These are phyloP conservation scores for Rhodotorula paludigena DNA, from an alignment of 768 basidiomycete species.

Conservation along the genomic window DNA sequence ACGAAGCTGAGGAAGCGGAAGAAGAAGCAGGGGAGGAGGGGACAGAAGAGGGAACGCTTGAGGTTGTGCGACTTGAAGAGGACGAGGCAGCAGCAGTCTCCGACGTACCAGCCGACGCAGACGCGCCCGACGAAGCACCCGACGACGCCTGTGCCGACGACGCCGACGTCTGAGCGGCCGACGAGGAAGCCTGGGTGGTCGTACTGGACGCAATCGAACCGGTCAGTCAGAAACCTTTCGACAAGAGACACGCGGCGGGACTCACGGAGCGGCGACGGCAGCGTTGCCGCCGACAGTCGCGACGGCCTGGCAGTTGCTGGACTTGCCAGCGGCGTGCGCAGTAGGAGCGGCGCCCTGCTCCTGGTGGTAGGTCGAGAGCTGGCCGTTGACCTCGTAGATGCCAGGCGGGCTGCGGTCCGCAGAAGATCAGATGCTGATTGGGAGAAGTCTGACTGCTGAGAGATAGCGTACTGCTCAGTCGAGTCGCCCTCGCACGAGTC, in stretches of 20 bases:
- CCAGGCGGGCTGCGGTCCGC: conserved; percentile 27
- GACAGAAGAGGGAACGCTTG: too few relatives aligned
- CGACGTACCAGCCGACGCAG: not conserved
- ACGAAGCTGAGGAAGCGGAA: too few relatives aligned
- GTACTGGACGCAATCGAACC: not conserved
- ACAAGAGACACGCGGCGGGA: conserved; percentile 13
- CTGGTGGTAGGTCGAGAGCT: conserved; percentile 49
- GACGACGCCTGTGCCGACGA: not conserved
- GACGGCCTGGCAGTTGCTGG: conserved; percentile 58
- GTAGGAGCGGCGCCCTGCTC: conserved; percentile 50
- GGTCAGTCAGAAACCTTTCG: not conserved
- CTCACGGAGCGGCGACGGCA: conserved; percentile 39
- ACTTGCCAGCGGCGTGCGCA: conserved; percentile 54
- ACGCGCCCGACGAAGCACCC: conserved; percentile 47
- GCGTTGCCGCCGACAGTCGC: conserved; percentile 55
- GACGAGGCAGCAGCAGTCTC: too few relatives aligned
- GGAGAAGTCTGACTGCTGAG: not conserved
- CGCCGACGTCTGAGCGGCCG: not conserved
- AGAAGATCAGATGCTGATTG: not conserved
- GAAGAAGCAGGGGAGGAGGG: too few relatives aligned
- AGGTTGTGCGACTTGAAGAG: not conserved
- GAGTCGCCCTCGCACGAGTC: conserved; percentile 51
- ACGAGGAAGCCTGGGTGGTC: conserved; percentile 11
- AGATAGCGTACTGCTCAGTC: not conserved
- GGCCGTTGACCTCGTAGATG: conserved; percentile 49